Percentiles rank a stretch among this genome's conserved stretches.
Conservation (phyloP, 2,329 filamentous ascomycete genomes). For the Aplosporella prunicola region DNA sequence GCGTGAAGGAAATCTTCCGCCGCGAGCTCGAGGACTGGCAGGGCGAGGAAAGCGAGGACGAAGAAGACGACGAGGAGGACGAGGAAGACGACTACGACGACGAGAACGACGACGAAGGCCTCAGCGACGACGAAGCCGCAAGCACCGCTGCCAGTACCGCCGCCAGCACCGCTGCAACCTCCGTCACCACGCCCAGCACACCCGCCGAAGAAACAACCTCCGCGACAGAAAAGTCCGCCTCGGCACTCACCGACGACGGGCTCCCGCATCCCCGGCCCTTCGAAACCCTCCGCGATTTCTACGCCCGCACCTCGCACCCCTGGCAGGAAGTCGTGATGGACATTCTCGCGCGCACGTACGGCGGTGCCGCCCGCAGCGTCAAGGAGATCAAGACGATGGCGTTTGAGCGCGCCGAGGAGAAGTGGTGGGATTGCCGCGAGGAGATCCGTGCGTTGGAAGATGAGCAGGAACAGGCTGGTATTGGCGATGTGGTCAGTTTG, state of each 20-base stretch:
- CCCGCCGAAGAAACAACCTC: conserved; percentile 14
- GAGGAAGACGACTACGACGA: conserved; percentile 28
- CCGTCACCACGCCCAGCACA: conserved; percentile 16
- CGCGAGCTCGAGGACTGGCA: conserved; percentile 83
- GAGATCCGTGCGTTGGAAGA: conserved; percentile 87
- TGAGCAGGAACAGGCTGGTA: conserved; percentile 90
- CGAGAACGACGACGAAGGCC: conserved; percentile 29
- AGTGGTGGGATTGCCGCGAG: conserved; percentile 98
- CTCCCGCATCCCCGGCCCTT: conserved; percentile 74
- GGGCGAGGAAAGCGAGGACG: conserved; percentile 35
- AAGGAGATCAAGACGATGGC: conserved; percentile 92
- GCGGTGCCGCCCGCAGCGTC: conserved; percentile 58
- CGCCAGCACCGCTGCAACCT: conserved; percentile 45
- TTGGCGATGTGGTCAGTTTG: conserved; percentile 86
- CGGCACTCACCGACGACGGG: conserved; percentile 56
- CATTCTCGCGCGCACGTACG: conserved; percentile 53
- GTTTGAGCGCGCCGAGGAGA: conserved; percentile 85
- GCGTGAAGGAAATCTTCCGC: conserved; percentile 83
- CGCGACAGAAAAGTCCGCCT: conserved; percentile 37
- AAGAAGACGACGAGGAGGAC: conserved; percentile 40
- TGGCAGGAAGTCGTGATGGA: conserved; percentile 87
- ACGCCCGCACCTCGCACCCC: conserved; percentile 71
- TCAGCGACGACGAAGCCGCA: conserved; percentile 47
- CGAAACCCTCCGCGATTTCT: conserved; percentile 86
- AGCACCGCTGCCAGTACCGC: conserved; percentile 38